Conservation (phyloP, 305 asterid genomes). For the Ilex paraguariensis region DNA sequence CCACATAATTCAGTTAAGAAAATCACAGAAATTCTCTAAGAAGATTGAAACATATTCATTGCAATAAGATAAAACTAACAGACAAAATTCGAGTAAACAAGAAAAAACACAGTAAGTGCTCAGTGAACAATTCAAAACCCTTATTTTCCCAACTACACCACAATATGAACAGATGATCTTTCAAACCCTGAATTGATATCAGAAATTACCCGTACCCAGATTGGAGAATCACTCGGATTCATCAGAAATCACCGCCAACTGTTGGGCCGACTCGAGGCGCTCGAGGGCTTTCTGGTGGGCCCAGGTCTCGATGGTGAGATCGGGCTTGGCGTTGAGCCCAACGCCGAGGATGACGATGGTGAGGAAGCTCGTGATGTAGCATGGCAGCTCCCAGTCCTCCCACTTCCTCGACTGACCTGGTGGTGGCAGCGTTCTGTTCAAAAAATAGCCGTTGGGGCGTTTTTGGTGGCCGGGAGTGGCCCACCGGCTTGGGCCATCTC, state of each 20-base stretch:
- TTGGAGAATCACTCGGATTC: slow-evolving; percentile 31
- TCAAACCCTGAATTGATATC: slow-evolving; percentile 9
- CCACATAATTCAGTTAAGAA: too few species aligned
- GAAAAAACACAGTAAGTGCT: too few species aligned
- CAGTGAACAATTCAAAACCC: too few species aligned
- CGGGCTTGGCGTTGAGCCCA: slow-evolving; percentile 85
- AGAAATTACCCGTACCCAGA: background rate
- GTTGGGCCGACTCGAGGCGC: slow-evolving; percentile 44
- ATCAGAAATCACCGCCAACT: background rate
- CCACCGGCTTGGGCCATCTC: slow-evolving; percentile 61
- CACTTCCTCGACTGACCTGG: slow-evolving; percentile 66
- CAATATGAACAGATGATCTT: too few species aligned
- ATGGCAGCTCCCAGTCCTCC: slow-evolving; percentile 97
- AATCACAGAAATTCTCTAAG: too few species aligned
- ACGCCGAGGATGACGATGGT: slow-evolving; percentile 79
- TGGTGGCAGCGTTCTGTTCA: slow-evolving; percentile 57
- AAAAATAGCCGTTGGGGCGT: slow-evolving; percentile 61
- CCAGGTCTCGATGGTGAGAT: slow-evolving; percentile 83
- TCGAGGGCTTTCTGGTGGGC: slow-evolving; percentile 80
- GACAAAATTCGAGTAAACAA: too few species aligned
- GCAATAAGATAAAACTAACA: too few species aligned
- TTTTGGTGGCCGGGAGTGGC: slow-evolving; percentile 72
- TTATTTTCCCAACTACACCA: too few species aligned
- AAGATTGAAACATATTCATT: too few species aligned
- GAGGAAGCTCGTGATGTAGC: slow-evolving; percentile 71